These are phyloP conservation scores for Erodium chrysanthum DNA, from an alignment of 441 rosid genomes.

Conservation along the genomic window DNA sequence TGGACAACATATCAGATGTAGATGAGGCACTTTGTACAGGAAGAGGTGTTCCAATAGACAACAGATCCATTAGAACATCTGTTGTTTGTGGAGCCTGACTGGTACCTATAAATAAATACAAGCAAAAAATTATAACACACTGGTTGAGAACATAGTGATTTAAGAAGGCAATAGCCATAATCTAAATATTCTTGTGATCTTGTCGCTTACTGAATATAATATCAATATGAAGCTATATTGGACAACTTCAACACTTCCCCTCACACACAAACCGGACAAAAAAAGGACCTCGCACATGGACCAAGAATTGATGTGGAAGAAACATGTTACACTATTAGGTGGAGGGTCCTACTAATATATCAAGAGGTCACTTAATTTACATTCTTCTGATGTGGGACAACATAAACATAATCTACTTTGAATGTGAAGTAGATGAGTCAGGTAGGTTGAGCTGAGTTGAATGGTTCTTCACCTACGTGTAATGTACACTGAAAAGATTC, in stretches of 20 bases:
- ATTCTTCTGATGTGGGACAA: no score
- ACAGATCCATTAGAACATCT: conserved; percentile 74
- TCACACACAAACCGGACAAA: no score
- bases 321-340: no score
- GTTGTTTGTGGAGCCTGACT: conserved; percentile 58
- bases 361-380: no score
- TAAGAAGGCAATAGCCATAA: not conserved
- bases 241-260: no score
- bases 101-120: conserved; percentile 30
- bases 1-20: conserved; percentile 41
- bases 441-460: no score
- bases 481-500: not conserved
- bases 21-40: conserved; percentile 29
- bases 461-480: not conserved
- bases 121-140: conserved; percentile 6
- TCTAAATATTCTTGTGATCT: not conserved
- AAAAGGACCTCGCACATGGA: no score
- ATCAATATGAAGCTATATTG: not conserved
- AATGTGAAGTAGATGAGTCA: not conserved
- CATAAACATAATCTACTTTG: not conserved
- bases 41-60: conserved; percentile 66
- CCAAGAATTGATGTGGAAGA: no score
- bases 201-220: not conserved
- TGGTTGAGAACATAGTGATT: not conserved
- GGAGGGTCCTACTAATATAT: no score